Percentiles rank a stretch among this genome's conserved stretches.
Conservation (phyloP, 148 eudicot species). For the Rhododendron molle region DNA sequence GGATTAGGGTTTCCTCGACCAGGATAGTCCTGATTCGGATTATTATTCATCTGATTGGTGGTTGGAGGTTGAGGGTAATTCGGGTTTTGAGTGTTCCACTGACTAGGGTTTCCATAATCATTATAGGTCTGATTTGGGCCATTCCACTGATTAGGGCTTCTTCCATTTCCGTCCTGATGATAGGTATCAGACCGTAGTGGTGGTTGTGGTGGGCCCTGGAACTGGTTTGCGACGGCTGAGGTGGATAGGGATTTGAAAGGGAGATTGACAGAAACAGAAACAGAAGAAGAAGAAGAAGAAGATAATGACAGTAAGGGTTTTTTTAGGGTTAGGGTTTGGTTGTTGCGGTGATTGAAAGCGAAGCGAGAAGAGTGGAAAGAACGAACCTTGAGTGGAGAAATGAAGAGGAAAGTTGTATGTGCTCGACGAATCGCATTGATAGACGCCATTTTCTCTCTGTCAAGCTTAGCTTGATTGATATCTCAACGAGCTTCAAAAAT, state of each 20-base stretch:
- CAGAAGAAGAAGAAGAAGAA: background rate
- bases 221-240: conserved; percentile 21
- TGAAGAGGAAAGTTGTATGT: conserved; percentile 18
- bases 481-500: too few species aligned
- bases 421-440: conserved; percentile 39
- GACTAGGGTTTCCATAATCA: conserved; percentile 20
- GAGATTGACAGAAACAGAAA: background rate
- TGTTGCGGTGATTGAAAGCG: background rate
- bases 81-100: background rate
- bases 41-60: too few species aligned
- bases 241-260: conserved; percentile 11
- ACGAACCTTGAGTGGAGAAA: conserved; percentile 30
- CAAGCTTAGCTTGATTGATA: too few species aligned
- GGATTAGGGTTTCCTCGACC: background rate
- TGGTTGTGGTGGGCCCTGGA: conserved; percentile 11
- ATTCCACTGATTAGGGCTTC: background rate
- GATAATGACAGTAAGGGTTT: conserved; percentile 3
- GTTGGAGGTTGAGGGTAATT: too few species aligned
- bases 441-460: conserved; percentile 36
- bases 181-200: conserved; percentile 13
- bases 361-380: conserved; percentile 13
- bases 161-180: background rate
- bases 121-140: conserved; percentile 7
- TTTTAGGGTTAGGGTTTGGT: conserved; percentile 15
- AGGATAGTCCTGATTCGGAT: too few species aligned